phyloP scores from a whole-genome alignment of 306 rosid genomes.

The Acmispon strigosus region DNA sequence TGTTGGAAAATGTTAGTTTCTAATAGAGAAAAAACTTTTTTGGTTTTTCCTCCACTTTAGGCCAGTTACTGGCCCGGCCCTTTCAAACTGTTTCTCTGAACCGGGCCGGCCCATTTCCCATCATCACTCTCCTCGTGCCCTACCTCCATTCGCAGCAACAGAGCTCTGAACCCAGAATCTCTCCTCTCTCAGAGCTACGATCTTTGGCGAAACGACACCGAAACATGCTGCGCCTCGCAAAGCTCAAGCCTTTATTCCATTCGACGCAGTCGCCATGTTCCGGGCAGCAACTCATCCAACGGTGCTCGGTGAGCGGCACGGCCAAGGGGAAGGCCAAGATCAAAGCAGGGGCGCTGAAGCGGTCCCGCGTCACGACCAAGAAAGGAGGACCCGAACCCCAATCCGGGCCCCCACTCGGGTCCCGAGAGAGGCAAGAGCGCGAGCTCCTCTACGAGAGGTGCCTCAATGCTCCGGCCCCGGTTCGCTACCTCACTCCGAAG shows the following conservation, averaged over 20 bases:
- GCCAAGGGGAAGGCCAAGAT: constrained; percentile 42
- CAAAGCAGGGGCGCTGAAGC: constrained; percentile 37
- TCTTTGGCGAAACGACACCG: background rate
- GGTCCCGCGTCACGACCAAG: constrained; percentile 21
- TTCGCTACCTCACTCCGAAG: constrained; percentile 41
- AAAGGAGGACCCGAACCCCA: constrained; percentile 27
- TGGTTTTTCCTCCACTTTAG: too few relatives aligned
- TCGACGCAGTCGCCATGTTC: background rate
- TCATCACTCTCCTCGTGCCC: background rate
- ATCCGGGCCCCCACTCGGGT: constrained; percentile 29
- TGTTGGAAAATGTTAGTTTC: too few relatives aligned
- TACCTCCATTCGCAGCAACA: background rate
- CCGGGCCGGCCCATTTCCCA: background rate
- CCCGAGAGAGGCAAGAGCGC: constrained; percentile 43
- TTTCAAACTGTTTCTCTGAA: background rate
- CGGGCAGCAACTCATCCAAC: constrained; percentile 26
- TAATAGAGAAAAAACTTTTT: too few relatives aligned
- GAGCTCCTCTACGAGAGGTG: constrained; percentile 54
- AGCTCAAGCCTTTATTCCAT: constrained; percentile 6
- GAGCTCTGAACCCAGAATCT: background rate
- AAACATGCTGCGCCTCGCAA: constrained; percentile 30
- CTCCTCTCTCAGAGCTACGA: background rate
- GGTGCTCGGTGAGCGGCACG: constrained; percentile 32
- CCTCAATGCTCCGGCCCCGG: constrained; percentile 69
- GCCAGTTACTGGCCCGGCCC: background rate